Percentiles rank a stretch among this genome's conserved stretches.
Evolutionary conservation across 495 filamentous ascomycete genomes (phyloP).

Genomic region (Stereocaulon alpinum): DNA sequence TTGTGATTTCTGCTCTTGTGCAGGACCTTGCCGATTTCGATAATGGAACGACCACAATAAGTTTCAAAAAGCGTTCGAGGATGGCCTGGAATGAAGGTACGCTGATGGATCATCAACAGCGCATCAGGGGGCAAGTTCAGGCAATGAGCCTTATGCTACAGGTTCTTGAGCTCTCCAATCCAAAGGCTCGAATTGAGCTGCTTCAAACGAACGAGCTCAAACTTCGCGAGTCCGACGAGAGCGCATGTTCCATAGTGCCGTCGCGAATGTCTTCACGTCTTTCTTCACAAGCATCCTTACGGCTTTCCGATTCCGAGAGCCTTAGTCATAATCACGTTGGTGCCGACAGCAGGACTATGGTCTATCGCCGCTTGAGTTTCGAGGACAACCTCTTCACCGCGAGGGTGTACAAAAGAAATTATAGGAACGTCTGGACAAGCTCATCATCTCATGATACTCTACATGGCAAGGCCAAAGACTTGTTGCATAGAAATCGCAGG

Average conservation of each 20-base stretch:
- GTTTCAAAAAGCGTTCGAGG: constrained; percentile 24
- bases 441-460: no score
- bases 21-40: constrained; percentile 28
- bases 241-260: constrained; percentile 11
- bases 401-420: constrained; percentile 5
- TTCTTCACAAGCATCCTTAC: not conserved
- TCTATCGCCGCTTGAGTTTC: constrained; percentile 1
- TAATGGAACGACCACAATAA: not conserved
- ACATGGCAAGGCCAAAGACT: no score
- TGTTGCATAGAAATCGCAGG: no score
- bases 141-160: constrained; percentile 37
- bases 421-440: not conserved
- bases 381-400: constrained; percentile 9
- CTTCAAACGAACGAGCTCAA: not conserved
- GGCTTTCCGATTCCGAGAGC: no score
- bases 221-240: constrained; percentile 8
- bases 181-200: not conserved
- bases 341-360: not conserved
- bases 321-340: not conserved
- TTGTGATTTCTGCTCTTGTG: constrained; percentile 32
- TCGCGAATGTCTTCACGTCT: constrained; percentile 5
- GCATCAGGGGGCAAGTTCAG: constrained; percentile 31
- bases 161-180: constrained; percentile 24
- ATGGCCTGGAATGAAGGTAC: constrained; percentile 36
- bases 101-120: constrained; percentile 32